phyloP scores from a whole-genome alignment of 495 filamentous ascomycete genomes.

The Amphirosellinia nigrospora region DNA sequence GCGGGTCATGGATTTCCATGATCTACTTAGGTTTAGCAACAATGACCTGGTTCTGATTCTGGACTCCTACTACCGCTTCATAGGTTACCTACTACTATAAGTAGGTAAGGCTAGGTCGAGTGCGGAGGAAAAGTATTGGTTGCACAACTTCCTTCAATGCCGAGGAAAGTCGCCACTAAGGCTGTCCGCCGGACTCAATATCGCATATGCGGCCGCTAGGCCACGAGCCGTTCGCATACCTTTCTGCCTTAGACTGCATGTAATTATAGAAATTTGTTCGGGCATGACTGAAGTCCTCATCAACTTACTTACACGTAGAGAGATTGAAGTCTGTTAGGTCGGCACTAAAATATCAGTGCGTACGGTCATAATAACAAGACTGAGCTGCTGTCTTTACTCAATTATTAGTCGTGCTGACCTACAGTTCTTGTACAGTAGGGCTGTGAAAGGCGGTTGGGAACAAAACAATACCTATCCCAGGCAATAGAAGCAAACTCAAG shows the following conservation, averaged over 20 bases:
- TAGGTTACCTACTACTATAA: no score
- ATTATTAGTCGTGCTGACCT: conserved; percentile 5
- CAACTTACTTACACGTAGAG: background rate
- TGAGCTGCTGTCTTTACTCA: background rate
- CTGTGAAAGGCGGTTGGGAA: background rate
- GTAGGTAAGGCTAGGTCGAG: background rate
- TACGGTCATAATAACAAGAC: background rate
- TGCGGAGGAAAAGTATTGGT: background rate
- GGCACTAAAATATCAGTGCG: background rate
- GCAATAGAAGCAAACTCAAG: conserved; percentile 6
- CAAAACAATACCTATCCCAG: conserved; percentile 11
- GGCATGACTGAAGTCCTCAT: background rate
- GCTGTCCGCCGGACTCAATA: background rate
- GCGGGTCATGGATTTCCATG: background rate
- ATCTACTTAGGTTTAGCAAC: background rate
- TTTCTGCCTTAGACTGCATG: background rate
- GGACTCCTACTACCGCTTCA: no score
- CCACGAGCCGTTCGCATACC: background rate
- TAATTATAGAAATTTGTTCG: background rate
- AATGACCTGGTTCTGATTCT: no score
- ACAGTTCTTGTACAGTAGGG: background rate
- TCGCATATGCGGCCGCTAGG: background rate
- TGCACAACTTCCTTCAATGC: background rate
- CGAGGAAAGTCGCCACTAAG: background rate
- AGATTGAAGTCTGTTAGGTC: background rate